A percentile compares a stretch with the other conserved stretches of the same genome.
Conservation (phyloP, 495 filamentous ascomycete genomes). For the Apodospora peruviana region DNA sequence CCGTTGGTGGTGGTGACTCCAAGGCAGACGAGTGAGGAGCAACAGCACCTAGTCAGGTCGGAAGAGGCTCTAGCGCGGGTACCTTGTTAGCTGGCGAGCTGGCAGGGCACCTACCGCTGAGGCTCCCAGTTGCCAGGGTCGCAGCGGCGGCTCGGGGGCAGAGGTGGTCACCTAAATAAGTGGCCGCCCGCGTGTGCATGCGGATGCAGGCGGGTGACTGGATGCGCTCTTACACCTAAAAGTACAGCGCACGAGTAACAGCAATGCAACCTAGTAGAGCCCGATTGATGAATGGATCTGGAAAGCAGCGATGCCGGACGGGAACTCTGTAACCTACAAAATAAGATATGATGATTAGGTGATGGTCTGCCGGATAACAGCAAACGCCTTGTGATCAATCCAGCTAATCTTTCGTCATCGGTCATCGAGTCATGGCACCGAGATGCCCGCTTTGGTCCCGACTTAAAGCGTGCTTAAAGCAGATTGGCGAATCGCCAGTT, state of each 20-base stretch:
- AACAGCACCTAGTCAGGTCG: neutral
- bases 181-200: too few species aligned
- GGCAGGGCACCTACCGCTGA: neutral
- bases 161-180: too few species aligned
- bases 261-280: too few species aligned
- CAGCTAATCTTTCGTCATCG: constrained; percentile 21
- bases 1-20: constrained; percentile 25
- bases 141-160: neutral
- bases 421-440: constrained; percentile 19
- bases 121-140: neutral
- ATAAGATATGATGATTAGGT: too few species aligned
- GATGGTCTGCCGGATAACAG: too few species aligned
- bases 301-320: neutral
- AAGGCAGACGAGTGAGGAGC: constrained; percentile 18
- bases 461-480: too few species aligned
- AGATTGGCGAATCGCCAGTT: too few species aligned
- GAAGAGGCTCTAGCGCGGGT: neutral
- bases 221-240: too few species aligned
- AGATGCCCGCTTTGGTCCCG: too few species aligned
- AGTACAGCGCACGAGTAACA: too few species aligned
- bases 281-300: neutral
- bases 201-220: too few species aligned
- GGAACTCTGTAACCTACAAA: neutral
- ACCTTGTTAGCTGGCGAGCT: too few species aligned
- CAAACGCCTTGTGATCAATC: constrained; percentile 23